A percentile compares a stretch with the other conserved stretches of the same genome.
These are phyloP conservation scores for Cyathus olla DNA, from an alignment of 1,284 basidiomycete genomes.

Conservation along the genomic window DNA sequence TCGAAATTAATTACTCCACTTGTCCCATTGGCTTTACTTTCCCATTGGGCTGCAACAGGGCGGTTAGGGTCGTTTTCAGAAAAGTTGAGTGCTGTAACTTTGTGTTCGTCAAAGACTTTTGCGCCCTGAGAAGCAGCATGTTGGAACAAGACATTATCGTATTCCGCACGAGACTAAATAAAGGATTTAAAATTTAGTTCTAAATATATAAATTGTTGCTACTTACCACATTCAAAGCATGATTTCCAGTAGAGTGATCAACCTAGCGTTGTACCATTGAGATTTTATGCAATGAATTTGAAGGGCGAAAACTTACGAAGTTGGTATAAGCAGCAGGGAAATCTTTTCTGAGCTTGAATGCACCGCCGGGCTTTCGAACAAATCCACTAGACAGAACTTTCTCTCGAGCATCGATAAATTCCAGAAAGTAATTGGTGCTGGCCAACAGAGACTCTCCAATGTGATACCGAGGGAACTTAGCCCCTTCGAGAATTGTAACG, in stretches of 20 bases:
- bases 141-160: slow-evolving; percentile 9
- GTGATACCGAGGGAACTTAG: slow-evolving; percentile 7
- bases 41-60: slow-evolving; percentile 15
- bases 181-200: background rate
- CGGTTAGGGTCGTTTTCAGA: slow-evolving; percentile 6
- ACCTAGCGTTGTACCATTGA: background rate
- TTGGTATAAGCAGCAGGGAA: slow-evolving; percentile 11
- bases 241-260: slow-evolving; percentile 10
- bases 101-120: slow-evolving; percentile 7
- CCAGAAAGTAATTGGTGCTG: slow-evolving; percentile 11
- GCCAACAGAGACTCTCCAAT: slow-evolving; percentile 13
- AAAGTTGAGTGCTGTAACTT: slow-evolving; percentile 7
- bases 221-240: slow-evolving; percentile 6
- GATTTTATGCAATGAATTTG: background rate
- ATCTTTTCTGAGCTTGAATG: slow-evolving; percentile 12
- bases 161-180: slow-evolving; percentile 4
- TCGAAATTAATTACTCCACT: slow-evolving; percentile 22
- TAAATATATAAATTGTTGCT: background rate
- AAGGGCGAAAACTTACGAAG: slow-evolving; percentile 5
- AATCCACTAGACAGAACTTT: slow-evolving; percentile 10
- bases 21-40: slow-evolving; percentile 4
- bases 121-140: slow-evolving; percentile 10
- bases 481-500: background rate
- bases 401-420: slow-evolving; percentile 10
- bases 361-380: slow-evolving; percentile 9